Evolutionary conservation across 1,284 basidiomycete species (phyloP).

Genomic region (Xanthoconium separans): DNA sequence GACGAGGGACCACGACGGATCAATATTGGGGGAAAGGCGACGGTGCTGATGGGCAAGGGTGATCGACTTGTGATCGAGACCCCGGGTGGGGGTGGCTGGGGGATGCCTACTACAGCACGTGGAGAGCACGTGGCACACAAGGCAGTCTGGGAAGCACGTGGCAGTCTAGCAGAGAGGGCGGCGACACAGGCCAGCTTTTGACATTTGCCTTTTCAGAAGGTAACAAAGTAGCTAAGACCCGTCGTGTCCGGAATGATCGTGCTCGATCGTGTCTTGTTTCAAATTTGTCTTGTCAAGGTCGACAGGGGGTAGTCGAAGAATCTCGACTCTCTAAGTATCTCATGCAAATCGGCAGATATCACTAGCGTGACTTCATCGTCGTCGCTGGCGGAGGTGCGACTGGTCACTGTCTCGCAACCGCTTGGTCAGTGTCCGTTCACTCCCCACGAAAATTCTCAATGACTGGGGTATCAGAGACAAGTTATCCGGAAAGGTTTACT

Average conservation of each 20-base stretch:
- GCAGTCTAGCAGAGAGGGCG: slow-evolving; percentile 71
- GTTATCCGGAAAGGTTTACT: slow-evolving; percentile 33
- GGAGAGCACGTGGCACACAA: slow-evolving; percentile 31
- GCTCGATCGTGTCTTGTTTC: no score
- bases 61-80: slow-evolving; percentile 84
- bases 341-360: slow-evolving; percentile 4
- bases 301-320: no score
- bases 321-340: no score
- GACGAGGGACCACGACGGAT: slow-evolving; percentile 56
- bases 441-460: slow-evolving; percentile 40
- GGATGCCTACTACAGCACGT: slow-evolving; percentile 37
- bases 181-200: slow-evolving; percentile 67
- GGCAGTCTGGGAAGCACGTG: slow-evolving; percentile 67
- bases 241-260: no score
- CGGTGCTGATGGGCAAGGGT: slow-evolving; percentile 83
- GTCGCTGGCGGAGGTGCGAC: slow-evolving; percentile 42
- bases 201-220: no score
- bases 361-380: slow-evolving; percentile 31
- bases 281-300: no score
- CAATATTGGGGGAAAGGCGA: slow-evolving; percentile 92
- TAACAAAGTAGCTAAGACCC: no score
- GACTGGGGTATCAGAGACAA: slow-evolving; percentile 42
- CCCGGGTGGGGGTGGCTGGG: slow-evolving; percentile 94
- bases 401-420: slow-evolving; percentile 44
- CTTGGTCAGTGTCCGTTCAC: slow-evolving; percentile 34